These are phyloP conservation scores for Ensete glaucum DNA, from an alignment of 176 grass and related monocot species.

Conservation along the genomic window DNA sequence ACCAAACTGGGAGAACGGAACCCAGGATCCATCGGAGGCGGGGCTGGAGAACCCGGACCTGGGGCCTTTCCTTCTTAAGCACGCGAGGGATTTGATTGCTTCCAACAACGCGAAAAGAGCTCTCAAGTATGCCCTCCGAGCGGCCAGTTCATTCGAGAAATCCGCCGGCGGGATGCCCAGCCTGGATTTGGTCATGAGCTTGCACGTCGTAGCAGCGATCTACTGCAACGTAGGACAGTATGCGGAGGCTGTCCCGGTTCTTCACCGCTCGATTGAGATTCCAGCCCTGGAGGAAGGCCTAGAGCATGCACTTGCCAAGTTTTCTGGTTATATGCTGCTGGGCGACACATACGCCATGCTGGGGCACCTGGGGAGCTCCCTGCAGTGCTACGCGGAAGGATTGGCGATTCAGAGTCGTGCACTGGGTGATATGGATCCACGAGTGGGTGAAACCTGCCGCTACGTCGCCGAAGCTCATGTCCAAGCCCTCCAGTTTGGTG, in stretches of 20 bases:
- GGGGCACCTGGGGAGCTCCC: conserved; percentile 63
- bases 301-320: conserved; percentile 86
- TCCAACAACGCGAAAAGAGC: conserved; percentile 70
- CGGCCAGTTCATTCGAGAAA: conserved; percentile 85
- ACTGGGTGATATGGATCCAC: conserved; percentile 68
- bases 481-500: conserved; percentile 76
- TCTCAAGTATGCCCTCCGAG: conserved; percentile 80
- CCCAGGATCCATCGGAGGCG: conserved; percentile 36
- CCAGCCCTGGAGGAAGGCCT: conserved; percentile 71
- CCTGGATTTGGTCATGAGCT: conserved; percentile 80
- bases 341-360: conserved; percentile 83
- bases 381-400: conserved; percentile 62
- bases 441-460: conserved; percentile 80
- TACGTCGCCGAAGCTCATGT: conserved; percentile 95
- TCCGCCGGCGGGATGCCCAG: conserved; percentile 65
- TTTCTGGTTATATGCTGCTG: conserved; percentile 89
- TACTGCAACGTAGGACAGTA: conserved; percentile 69
- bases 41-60: conserved; percentile 81
- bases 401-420: conserved; percentile 75
- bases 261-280: conserved; percentile 63
- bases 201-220: conserved; percentile 91
- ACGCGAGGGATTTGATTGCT: conserved; percentile 81
- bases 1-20: conserved; percentile 35
- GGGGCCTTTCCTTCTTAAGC: conserved; percentile 95
- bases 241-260: conserved; percentile 56